Percentiles rank a stretch among this genome's conserved stretches.
Evolutionary conservation across 1,284 basidiomycete genomes (phyloP).

Genomic region (Apiotrichum mycotoxinovorans): DNA sequence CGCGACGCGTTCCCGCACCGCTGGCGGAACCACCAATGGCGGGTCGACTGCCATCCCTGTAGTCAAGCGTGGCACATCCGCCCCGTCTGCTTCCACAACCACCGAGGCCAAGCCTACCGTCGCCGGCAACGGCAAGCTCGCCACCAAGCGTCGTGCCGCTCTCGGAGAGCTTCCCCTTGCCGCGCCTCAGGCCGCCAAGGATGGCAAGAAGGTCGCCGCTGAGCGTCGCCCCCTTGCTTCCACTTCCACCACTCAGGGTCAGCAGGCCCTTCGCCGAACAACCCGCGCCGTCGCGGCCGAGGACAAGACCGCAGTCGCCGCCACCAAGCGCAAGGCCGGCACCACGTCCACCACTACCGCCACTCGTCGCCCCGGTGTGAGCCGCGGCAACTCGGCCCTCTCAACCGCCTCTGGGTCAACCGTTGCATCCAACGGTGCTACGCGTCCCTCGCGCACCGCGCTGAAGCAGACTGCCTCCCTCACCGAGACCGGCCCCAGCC

Average conservation of each 20-base stretch:
- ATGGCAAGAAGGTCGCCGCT: slow-evolving; percentile 5
- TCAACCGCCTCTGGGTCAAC: slow-evolving; percentile 13
- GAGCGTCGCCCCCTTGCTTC: slow-evolving; percentile 29
- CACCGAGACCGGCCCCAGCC: slow-evolving; percentile 27
- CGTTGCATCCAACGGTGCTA: slow-evolving; percentile 3
- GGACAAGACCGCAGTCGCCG: slow-evolving; percentile 15
- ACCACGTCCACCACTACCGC: slow-evolving; percentile 10
- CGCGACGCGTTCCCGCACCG: slow-evolving; percentile 26
- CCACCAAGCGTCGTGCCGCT: slow-evolving; percentile 35
- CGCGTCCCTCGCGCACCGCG: slow-evolving; percentile 4
- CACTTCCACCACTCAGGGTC: slow-evolving; percentile 21
- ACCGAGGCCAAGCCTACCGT: slow-evolving; percentile 14
- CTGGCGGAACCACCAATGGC: slow-evolving; percentile 11
- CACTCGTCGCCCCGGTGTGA: slow-evolving; percentile 7
- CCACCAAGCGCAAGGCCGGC: slow-evolving; percentile 31
- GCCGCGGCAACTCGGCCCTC: slow-evolving; percentile 8
- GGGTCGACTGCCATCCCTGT: slow-evolving; percentile 35
- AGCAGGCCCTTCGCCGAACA: slow-evolving; percentile 9
- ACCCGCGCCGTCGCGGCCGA: slow-evolving; percentile 8
- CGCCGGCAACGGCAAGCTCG: not conserved
- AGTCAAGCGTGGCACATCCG: slow-evolving; percentile 32
- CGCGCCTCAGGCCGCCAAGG: slow-evolving; percentile 15
- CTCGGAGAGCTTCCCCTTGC: slow-evolving; percentile 46
- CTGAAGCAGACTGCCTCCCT: slow-evolving; percentile 21
- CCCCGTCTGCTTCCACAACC: slow-evolving; percentile 14